Conservation (phyloP, 2,329 filamentous ascomycete species). For the Sclerotinia spermophila region DNA sequence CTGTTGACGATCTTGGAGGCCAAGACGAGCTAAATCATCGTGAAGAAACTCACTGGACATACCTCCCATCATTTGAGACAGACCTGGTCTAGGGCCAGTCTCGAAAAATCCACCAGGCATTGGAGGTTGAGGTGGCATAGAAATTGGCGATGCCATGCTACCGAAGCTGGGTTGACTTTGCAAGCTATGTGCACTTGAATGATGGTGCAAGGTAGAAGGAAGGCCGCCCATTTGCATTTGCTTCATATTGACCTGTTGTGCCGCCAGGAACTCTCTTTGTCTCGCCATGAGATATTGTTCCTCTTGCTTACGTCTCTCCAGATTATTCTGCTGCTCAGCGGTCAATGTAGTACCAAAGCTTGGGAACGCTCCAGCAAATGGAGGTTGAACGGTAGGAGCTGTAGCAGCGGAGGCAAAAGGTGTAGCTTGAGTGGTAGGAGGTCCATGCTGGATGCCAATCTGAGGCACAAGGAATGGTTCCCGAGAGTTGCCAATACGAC, state of each 20-base stretch:
- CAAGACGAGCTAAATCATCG: conserved; percentile 71
- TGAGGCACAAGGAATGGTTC: conserved; percentile 97
- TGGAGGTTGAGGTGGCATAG: conserved; percentile 52
- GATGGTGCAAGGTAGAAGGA: conserved; percentile 69
- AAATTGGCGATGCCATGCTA: conserved; percentile 84
- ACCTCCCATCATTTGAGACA: conserved; percentile 38
- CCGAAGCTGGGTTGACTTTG: conserved; percentile 97
- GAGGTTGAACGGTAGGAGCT: conserved; percentile 60
- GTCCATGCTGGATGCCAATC: conserved; percentile 89
- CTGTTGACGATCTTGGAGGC: conserved; percentile 41
- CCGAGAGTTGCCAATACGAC: conserved; percentile 92
- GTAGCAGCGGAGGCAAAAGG: conserved; percentile 38
- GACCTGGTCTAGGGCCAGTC: conserved; percentile 43
- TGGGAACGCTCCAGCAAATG: conserved; percentile 89
- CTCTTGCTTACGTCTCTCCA: conserved; percentile 95
- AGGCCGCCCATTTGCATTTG: conserved; percentile 62
- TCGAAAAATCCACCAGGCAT: conserved; percentile 63
- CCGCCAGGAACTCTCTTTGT: conserved; percentile 87
- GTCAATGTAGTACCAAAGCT: conserved; percentile 96
- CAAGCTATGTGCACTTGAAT: conserved; percentile 90
- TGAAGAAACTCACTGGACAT: conserved; percentile 56
- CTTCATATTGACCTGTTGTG: conserved; percentile 75
- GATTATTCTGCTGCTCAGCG: conserved; percentile 94
- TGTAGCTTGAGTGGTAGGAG: conserved; percentile 49
- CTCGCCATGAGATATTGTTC: conserved; percentile 96